A percentile compares a stretch with the other conserved stretches of the same genome.
Conservation (phyloP, 1,284 basidiomycete species). For the Cryptococcus amylolentus region DNA sequence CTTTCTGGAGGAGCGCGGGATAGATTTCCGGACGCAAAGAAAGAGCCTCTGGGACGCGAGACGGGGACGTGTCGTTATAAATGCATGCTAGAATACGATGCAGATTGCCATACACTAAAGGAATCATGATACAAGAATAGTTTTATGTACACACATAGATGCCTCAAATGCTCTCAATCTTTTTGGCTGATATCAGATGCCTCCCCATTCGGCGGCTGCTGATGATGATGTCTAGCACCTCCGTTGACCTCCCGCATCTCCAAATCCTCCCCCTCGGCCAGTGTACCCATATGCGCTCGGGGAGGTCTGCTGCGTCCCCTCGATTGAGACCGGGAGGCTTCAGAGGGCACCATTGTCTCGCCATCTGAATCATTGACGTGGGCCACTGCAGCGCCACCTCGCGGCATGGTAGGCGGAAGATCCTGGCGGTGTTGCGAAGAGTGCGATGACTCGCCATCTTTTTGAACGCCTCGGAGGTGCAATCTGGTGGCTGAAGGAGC, state of each 20-base stretch:
- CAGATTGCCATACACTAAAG: background rate
- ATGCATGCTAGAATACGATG: background rate
- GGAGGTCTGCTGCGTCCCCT: background rate
- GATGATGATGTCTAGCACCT: background rate
- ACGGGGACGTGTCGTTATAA: constrained; percentile 10
- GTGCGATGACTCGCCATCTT: background rate
- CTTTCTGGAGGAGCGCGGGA: constrained; percentile 50
- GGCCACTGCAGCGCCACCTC: constrained; percentile 8
- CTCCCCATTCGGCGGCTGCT: background rate
- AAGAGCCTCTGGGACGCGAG: constrained; percentile 36
- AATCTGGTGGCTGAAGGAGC: constrained; percentile 9
- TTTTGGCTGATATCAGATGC: background rate
- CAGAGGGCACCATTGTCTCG: background rate
- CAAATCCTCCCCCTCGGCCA: background rate
- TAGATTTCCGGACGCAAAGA: constrained; percentile 24
- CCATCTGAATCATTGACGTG: constrained; percentile 1
- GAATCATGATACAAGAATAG: background rate
- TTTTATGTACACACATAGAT: background rate
- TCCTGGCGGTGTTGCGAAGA: background rate
- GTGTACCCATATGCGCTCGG: background rate
- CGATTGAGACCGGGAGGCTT: background rate
- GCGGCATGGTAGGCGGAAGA: constrained; percentile 15
- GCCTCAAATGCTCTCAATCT: background rate
- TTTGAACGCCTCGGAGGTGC: constrained; percentile 4
- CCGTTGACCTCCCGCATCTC: background rate